phyloP scores from a whole-genome alignment of 2,329 filamentous ascomycete genomes.

The Ophiostoma angusticollis region DNA sequence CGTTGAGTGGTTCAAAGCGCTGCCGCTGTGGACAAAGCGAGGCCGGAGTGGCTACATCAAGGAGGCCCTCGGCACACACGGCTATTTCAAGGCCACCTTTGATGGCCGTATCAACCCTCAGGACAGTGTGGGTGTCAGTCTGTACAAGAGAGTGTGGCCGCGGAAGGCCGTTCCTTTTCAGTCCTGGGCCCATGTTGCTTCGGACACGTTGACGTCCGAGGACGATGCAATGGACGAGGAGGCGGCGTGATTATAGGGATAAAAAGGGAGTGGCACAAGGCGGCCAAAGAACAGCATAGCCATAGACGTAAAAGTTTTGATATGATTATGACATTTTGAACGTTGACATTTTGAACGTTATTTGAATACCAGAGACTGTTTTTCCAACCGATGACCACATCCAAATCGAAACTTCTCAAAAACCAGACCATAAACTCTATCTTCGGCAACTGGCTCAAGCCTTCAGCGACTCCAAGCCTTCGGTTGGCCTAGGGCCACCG shows the following conservation, averaged over 20 bases:
- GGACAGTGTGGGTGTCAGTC: slow-evolving; percentile 80
- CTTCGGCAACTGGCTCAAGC: too few species aligned
- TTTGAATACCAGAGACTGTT: too few species aligned
- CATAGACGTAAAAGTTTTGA: too few species aligned
- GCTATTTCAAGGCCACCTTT: slow-evolving; percentile 99
- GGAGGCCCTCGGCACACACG: slow-evolving; percentile 87
- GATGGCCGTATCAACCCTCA: slow-evolving; percentile 92
- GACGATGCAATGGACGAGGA: slow-evolving; percentile 32
- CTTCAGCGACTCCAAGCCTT: slow-evolving; percentile 36
- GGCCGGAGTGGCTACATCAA: slow-evolving; percentile 86
- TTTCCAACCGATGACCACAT: too few species aligned
- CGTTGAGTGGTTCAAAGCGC: slow-evolving; percentile 92
- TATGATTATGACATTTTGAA: too few species aligned
- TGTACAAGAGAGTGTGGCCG: slow-evolving; percentile 80
- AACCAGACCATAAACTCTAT: too few species aligned
- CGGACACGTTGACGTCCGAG: slow-evolving; percentile 21
- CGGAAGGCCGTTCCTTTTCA: slow-evolving; percentile 44
- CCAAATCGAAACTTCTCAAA: too few species aligned
- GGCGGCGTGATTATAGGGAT: slow-evolving; percentile 13
- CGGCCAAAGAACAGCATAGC: neutral
- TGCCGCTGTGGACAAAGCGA: slow-evolving; percentile 86
- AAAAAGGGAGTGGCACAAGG: slow-evolving; percentile 3
- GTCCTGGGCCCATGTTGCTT: slow-evolving; percentile 25
- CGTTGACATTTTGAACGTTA: too few species aligned
- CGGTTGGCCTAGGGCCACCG: slow-evolving; percentile 46